Conservation (phyloP, 257 asterid species). For the Misopates orontium region DNA sequence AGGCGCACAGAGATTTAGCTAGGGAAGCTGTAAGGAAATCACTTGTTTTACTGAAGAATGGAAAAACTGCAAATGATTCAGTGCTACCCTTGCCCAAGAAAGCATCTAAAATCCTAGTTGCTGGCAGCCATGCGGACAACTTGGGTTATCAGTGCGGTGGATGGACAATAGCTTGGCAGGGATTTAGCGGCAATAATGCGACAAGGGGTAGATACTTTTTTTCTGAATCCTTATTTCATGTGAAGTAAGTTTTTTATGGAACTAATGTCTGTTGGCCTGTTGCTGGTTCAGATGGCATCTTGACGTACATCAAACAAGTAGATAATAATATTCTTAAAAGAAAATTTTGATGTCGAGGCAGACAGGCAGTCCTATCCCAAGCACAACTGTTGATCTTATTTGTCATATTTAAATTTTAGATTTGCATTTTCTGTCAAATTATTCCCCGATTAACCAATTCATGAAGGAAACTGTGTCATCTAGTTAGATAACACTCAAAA, state of each 20-base stretch:
- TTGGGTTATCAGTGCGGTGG: conserved; percentile 94
- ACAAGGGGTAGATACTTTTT: conserved; percentile 51
- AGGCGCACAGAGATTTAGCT: conserved; percentile 81
- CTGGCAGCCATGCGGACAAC: conserved; percentile 87
- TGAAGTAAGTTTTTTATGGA: background rate
- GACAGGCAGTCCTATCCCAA: background rate
- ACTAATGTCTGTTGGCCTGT: background rate
- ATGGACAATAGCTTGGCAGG: conserved; percentile 90
- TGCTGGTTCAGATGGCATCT: background rate
- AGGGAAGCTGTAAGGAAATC: conserved; percentile 90
- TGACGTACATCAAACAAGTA: background rate
- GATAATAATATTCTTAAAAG: no score
- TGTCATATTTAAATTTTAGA: background rate
- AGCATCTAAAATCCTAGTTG: conserved; percentile 62
- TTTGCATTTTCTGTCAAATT: background rate
- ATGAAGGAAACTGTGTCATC: background rate
- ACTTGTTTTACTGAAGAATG: conserved; percentile 83
- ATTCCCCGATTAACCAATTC: background rate
- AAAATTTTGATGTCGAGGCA: no score
- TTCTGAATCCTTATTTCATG: background rate
- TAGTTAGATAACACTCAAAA: background rate
- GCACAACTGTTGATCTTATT: background rate
- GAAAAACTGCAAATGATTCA: conserved; percentile 52
- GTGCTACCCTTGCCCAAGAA: conserved; percentile 74
- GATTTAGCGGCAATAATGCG: conserved; percentile 67